Evolutionary conservation across 1,284 basidiomycete genomes (phyloP).

Genomic region (Malassezia slooffiae): DNA sequence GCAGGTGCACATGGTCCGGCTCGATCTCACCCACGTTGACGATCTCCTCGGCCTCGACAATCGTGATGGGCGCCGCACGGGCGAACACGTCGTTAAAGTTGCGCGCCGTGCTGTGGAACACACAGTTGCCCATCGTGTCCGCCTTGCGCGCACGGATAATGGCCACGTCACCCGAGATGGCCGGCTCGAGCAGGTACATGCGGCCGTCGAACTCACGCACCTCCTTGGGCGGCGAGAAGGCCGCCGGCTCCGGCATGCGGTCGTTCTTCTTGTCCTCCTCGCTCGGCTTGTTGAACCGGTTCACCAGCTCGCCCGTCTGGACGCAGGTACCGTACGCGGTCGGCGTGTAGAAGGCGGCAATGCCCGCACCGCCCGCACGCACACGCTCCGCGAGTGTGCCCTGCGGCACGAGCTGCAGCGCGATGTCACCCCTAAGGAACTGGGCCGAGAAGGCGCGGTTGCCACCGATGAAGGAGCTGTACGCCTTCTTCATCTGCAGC

Average conservation of each 20-base stretch:
- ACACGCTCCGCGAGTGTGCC: slow-evolving; percentile 76
- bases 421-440: slow-evolving; percentile 37
- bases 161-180: slow-evolving; percentile 75
- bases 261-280: slow-evolving; percentile 7
- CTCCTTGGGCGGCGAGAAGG: slow-evolving; percentile 48
- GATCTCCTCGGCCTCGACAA: slow-evolving; percentile 43
- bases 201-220: slow-evolving; percentile 67
- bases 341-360: slow-evolving; percentile 90
- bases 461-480: slow-evolving; percentile 40
- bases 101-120: slow-evolving; percentile 46
- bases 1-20: slow-evolving; percentile 35
- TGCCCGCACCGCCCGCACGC: slow-evolving; percentile 81
- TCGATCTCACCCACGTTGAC: slow-evolving; percentile 32
- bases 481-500: slow-evolving; percentile 34
- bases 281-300: slow-evolving; percentile 38
- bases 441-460: slow-evolving; percentile 43
- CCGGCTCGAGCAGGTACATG: slow-evolving; percentile 74
- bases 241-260: neutral
- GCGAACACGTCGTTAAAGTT: slow-evolving; percentile 41
- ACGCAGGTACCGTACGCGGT: slow-evolving; percentile 57
- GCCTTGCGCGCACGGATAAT: slow-evolving; percentile 90
- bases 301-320: slow-evolving; percentile 48
- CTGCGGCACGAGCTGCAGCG: slow-evolving; percentile 40
- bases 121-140: slow-evolving; percentile 57
- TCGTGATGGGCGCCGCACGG: slow-evolving; percentile 40